Evolutionary conservation across 192 early-diverging fungal genomes (phyloP).

Genomic region (Allomyces macrogynus): DNA sequence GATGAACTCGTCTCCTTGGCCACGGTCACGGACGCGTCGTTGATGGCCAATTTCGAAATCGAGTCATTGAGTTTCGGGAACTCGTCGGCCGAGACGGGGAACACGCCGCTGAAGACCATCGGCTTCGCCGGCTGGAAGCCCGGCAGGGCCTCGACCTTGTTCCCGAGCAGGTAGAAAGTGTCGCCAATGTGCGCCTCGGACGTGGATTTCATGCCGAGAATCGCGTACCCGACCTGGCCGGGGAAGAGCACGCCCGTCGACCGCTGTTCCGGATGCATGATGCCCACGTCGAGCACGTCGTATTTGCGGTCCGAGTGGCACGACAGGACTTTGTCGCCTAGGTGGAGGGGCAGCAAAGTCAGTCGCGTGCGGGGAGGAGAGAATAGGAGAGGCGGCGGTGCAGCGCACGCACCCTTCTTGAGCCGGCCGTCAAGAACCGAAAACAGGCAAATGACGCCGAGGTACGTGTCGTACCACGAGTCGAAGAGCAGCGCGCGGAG

Average conservation of each 20-base stretch:
- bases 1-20: conserved; percentile 50
- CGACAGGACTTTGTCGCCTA: conserved; percentile 64
- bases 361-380: neutral
- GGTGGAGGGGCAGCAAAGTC: neutral
- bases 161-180: conserved; percentile 60
- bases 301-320: conserved; percentile 55
- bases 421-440: conserved; percentile 69
- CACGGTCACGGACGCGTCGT: conserved; percentile 79
- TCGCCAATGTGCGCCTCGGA: conserved; percentile 88
- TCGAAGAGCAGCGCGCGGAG: conserved; percentile 83
- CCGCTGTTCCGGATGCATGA: conserved; percentile 80
- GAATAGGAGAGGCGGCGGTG: neutral
- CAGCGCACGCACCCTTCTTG: conserved; percentile 29
- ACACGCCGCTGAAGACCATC: conserved; percentile 91
- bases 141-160: conserved; percentile 48
- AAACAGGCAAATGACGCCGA: conserved; percentile 87
- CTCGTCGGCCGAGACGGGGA: conserved; percentile 75
- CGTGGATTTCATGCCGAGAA: conserved; percentile 79
- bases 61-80: conserved; percentile 75
- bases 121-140: conserved; percentile 89
- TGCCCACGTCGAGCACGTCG: conserved; percentile 76
- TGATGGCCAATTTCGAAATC: conserved; percentile 80
- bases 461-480: conserved; percentile 93
- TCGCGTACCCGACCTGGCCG: conserved; percentile 79
- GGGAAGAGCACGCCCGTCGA: conserved; percentile 40